Evolutionary conservation across 2,329 filamentous ascomycete species (phyloP).

Genomic region (Corynespora cassiicola): DNA sequence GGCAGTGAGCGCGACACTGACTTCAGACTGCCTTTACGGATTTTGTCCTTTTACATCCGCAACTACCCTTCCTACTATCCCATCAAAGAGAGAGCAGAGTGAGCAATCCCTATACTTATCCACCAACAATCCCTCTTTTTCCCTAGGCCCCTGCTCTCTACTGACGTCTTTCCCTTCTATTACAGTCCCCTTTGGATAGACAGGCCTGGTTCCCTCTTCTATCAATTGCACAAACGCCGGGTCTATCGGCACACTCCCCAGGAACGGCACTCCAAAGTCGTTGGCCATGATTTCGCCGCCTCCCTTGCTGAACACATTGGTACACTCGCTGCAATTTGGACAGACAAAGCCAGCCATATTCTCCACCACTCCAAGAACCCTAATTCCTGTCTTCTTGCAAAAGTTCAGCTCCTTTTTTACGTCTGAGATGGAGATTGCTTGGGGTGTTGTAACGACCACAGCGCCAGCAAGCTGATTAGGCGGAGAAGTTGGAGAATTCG

Average conservation of each 20-base stretch:
- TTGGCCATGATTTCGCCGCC: slow-evolving; percentile 88
- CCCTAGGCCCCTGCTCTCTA: slow-evolving; percentile 21
- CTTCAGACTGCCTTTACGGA: too few relatives aligned
- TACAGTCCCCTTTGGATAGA: slow-evolving; percentile 72
- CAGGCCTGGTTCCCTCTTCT: slow-evolving; percentile 72
- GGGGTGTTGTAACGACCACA: slow-evolving; percentile 94
- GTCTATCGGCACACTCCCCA: slow-evolving; percentile 90
- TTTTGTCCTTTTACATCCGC: slow-evolving; percentile 38
- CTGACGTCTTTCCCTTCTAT: slow-evolving; percentile 41
- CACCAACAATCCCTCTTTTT: slow-evolving; percentile 58
- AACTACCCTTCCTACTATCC: slow-evolving; percentile 65
- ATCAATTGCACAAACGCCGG: slow-evolving; percentile 88
- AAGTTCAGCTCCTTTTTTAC: slow-evolving; percentile 96
- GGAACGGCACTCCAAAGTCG: slow-evolving; percentile 82
- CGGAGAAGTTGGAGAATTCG: slow-evolving; percentile 18
- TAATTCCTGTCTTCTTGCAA: slow-evolving; percentile 81
- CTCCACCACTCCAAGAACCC: slow-evolving; percentile 87
- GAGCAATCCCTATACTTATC: slow-evolving; percentile 78
- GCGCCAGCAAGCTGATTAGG: slow-evolving; percentile 79
- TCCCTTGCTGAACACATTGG: slow-evolving; percentile 90
- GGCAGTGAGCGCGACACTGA: too few relatives aligned
- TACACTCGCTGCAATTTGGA: slow-evolving; percentile 78
- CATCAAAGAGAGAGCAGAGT: slow-evolving; percentile 71
- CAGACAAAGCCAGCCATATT: slow-evolving; percentile 97
- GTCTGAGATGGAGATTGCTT: slow-evolving; percentile 91